Conservation (phyloP, 805 yeast species). For the Lipomyces chichibuensis region DNA sequence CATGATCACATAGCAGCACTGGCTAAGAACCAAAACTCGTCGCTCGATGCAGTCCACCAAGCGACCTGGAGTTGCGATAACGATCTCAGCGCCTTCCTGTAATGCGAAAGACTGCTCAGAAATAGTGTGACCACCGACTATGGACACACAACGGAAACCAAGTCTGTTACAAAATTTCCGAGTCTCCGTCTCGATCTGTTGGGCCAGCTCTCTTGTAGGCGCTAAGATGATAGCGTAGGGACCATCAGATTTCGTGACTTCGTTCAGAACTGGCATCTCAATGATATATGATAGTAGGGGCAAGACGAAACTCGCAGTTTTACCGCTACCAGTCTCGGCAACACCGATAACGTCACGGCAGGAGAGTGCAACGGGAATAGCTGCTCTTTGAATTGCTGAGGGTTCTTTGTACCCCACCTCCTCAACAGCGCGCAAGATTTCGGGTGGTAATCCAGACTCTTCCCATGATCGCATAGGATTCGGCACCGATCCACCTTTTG, state of each 20-base stretch:
- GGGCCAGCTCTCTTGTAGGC: slow-evolving; percentile 93
- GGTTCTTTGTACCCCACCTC: slow-evolving; percentile 60
- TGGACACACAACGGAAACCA: slow-evolving; percentile 54
- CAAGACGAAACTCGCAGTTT: slow-evolving; percentile 78
- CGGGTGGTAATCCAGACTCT: slow-evolving; percentile 58
- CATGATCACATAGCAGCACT: slow-evolving; percentile 69
- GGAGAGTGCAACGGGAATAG: slow-evolving; percentile 70
- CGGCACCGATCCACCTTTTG: slow-evolving; percentile 51
- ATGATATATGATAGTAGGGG: slow-evolving; percentile 66
- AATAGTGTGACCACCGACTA: slow-evolving; percentile 89
- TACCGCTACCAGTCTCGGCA: slow-evolving; percentile 98
- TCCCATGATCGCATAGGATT: slow-evolving; percentile 76
- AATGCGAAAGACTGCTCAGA: slow-evolving; percentile 68
- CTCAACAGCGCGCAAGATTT: slow-evolving; percentile 44
- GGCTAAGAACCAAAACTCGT: slow-evolving; percentile 60
- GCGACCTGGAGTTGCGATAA: slow-evolving; percentile 95
- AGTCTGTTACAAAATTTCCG: slow-evolving; percentile 51
- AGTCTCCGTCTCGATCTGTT: slow-evolving; percentile 76
- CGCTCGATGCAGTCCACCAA: slow-evolving; percentile 77
- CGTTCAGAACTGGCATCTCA: slow-evolving; percentile 53
- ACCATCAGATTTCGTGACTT: slow-evolving; percentile 58
- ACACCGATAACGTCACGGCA: slow-evolving; percentile 76
- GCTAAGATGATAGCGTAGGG: slow-evolving; percentile 77
- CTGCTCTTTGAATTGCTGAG: slow-evolving; percentile 88
- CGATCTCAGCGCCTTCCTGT: slow-evolving; percentile 67